phyloP scores from a whole-genome alignment of 805 yeast genomes.

The Starmerella stigmatis region DNA sequence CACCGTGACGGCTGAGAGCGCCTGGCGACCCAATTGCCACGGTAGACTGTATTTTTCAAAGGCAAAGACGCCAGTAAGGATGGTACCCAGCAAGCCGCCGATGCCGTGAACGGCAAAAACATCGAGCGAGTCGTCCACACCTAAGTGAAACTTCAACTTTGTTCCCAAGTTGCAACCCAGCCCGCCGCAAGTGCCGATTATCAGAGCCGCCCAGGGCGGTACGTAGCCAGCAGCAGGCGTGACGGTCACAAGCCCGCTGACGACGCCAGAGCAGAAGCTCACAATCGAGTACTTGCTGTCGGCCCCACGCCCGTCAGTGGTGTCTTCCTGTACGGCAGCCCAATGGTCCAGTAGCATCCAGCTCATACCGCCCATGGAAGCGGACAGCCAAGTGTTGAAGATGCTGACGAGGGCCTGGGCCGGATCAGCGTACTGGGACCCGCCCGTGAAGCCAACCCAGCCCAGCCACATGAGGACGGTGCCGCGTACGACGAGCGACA shows the following conservation, averaged over 20 bases:
- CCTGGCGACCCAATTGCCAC: constrained; percentile 80
- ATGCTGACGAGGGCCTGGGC: constrained; percentile 39
- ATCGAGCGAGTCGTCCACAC: constrained; percentile 90
- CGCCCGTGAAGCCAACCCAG: constrained; percentile 73
- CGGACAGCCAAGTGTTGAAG: constrained; percentile 45
- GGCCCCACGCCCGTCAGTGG: neutral
- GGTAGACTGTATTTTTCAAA: constrained; percentile 44
- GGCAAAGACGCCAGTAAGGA: constrained; percentile 85
- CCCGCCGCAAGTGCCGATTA: constrained; percentile 65
- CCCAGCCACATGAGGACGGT: constrained; percentile 64
- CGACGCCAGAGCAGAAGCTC: constrained; percentile 87
- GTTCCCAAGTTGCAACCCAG: constrained; percentile 75
- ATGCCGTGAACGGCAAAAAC: constrained; percentile 63
- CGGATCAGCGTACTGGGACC: constrained; percentile 39
- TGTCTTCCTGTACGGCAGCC: constrained; percentile 6
- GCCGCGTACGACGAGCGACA: constrained; percentile 55
- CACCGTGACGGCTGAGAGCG: constrained; percentile 64
- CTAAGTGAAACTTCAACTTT: constrained; percentile 59
- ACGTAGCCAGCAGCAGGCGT: constrained; percentile 97
- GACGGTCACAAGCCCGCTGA: constrained; percentile 88
- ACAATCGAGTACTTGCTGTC: constrained; percentile 70
- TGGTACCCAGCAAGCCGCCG: constrained; percentile 37
- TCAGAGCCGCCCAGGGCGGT: constrained; percentile 69
- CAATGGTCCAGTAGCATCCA: constrained; percentile 37
- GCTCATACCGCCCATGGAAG: constrained; percentile 39